Base-by-base conservation (phyloP, 2,329 filamentous ascomycete species). In the Podosphaera fusca region DNA sequence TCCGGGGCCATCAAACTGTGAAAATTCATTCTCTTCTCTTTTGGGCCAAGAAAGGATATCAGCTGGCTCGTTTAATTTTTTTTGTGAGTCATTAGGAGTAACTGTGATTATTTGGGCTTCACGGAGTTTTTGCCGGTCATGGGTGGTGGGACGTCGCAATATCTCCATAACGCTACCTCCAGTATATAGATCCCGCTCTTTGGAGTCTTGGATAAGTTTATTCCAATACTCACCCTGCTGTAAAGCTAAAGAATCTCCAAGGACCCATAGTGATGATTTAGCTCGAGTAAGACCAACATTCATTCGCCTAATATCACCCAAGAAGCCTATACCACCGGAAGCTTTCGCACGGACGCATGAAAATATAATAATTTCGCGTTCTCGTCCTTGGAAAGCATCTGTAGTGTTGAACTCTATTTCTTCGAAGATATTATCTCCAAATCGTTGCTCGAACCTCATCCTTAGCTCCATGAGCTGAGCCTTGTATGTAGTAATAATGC, bases 361-460 rank as follows among this genome's bases (percentile, higher is more conserved):
- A 73, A 98, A 98, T 61, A 98, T 96, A 69, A 98, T 96, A 61
- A 98, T 84, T 67, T 98, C 92, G 65, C 88, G 92, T 70, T 98
- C 92, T 63, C 94, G 82, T 60, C 92, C 92, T 69, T 98, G 88
- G 69, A 95, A 98, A 21, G 92, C 94, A 71, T 98, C 92, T 0
- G 92, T 98, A 0, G 92, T 98, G 69, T 98, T 98, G 77, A 98
- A 98, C 63, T 98, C 94, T 61, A 98, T 84, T 29, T 78, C 77
- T 36, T 85, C 82, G 31, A 82, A 76, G 61, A 98, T 88, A 0
- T 69, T 70, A 2, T 85, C 79, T 40, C 90, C 88, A 65, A 85
- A 96, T 49, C 75, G 75, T 12, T 76, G 72, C 7, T 75, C 71
- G 68, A 98, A 98, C 1, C 82, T 81, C 52, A 75, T 74, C 61